phyloP scores from a whole-genome alignment of 108 stramenopile species.

The Nitzschia sp. region DNA sequence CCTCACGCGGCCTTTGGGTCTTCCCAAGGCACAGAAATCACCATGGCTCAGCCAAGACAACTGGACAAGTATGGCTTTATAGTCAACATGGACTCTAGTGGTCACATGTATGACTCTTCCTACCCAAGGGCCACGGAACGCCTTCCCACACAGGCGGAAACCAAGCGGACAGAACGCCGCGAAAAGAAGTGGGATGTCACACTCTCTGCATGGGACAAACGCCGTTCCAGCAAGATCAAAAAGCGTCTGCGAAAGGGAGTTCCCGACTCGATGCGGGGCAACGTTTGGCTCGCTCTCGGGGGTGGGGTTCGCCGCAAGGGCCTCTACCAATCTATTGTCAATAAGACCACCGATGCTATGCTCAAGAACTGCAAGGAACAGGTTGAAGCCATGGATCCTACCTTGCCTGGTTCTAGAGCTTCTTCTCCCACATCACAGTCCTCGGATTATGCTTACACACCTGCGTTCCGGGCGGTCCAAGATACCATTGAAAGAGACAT shows the following conservation, averaged over 20 bases:
- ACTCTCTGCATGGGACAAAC: slow-evolving; percentile 43
- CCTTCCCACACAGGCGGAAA: slow-evolving; percentile 27
- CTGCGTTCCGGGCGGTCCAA: slow-evolving; percentile 42
- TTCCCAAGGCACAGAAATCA: slow-evolving; percentile 19
- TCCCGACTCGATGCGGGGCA: slow-evolving; percentile 47
- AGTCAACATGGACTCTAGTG: slow-evolving; percentile 46
- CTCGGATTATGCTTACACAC: slow-evolving; percentile 22
- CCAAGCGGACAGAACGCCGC: slow-evolving; percentile 30
- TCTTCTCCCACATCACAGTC: not conserved
- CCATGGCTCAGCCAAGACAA: slow-evolving; percentile 15
- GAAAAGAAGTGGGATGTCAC: slow-evolving; percentile 59
- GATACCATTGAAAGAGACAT: slow-evolving; percentile 90
- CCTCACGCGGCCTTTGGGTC: slow-evolving; percentile 3
- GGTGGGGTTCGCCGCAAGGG: slow-evolving; percentile 35
- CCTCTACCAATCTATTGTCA: slow-evolving; percentile 43
- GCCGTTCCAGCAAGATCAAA: slow-evolving; percentile 6
- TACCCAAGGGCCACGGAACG: not conserved
- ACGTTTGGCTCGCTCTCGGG: slow-evolving; percentile 40
- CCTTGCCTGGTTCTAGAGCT: not conserved
- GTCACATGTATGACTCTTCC: slow-evolving; percentile 25
- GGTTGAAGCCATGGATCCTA: not conserved
- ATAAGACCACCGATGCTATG: slow-evolving; percentile 36
- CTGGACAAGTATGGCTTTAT: slow-evolving; percentile 69
- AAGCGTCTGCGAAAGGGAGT: slow-evolving; percentile 61
- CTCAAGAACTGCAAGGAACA: slow-evolving; percentile 20